These are phyloP conservation scores for Heliocybe sulcata DNA, from an alignment of 1,284 basidiomycete genomes.

Conservation along the genomic window DNA sequence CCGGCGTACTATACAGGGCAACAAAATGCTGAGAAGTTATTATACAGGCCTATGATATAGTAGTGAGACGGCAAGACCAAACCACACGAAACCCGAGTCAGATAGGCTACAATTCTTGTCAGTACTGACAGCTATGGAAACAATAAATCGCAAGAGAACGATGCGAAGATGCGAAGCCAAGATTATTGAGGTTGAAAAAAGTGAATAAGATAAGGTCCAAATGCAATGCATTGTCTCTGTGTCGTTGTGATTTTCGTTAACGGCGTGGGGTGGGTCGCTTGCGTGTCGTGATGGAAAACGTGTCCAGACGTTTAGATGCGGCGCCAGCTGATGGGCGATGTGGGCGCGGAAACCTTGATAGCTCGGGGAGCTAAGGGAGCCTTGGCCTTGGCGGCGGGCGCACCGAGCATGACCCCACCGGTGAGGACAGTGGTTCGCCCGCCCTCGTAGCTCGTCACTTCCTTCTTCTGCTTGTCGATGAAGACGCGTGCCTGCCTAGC, in stretches of 20 bases:
- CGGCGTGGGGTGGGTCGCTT: neutral
- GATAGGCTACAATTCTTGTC: neutral
- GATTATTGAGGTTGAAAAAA: too few species aligned
- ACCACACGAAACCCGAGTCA: neutral
- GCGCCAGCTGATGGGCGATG: conserved; percentile 34
- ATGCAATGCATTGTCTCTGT: neutral
- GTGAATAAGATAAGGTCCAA: neutral
- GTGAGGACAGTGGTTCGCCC: conserved; percentile 81
- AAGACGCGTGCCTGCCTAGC: conserved; percentile 61
- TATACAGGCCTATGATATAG: neutral
- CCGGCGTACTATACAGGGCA: neutral
- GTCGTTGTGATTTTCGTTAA: neutral
- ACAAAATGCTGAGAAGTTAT: neutral
- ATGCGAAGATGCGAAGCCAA: too few species aligned
- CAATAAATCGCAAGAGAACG: neutral
- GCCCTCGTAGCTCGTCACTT: conserved; percentile 77
- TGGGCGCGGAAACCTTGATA: conserved; percentile 1
- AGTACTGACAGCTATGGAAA: neutral
- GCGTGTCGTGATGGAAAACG: neutral
- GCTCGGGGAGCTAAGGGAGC: conserved; percentile 22
- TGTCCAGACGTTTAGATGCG: conserved; percentile 3
- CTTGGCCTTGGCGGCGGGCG: conserved; percentile 23
- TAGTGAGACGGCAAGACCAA: neutral
- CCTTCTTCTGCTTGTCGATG: conserved; percentile 62
- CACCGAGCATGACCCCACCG: conserved; percentile 78